phyloP scores from a whole-genome alignment of 2,329 filamentous ascomycete species.

The Pseudocercospora eumusae region DNA sequence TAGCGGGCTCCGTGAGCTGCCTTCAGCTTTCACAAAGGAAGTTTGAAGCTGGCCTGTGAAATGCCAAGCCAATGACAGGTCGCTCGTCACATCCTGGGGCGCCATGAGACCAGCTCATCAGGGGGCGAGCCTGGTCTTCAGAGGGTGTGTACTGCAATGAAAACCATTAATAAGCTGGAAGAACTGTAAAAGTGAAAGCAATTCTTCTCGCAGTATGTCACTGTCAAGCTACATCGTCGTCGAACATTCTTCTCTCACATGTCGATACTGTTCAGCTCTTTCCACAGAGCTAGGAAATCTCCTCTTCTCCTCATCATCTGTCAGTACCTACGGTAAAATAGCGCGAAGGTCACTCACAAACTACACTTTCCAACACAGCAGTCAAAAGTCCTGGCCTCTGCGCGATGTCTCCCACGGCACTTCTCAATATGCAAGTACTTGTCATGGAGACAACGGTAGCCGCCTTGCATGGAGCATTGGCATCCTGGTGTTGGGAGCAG shows the following conservation, averaged over 20 bases:
- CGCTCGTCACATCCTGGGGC: neutral
- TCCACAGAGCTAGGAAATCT: too few species aligned
- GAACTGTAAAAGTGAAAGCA: neutral
- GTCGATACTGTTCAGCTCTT: too few species aligned
- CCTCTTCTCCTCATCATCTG: neutral
- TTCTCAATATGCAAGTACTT: conserved; percentile 6
- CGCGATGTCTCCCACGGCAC: conserved; percentile 8
- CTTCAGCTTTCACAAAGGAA: neutral
- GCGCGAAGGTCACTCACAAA: neutral
- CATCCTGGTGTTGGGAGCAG: conserved; percentile 7
- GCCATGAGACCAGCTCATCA: neutral
- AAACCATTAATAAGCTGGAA: too few species aligned
- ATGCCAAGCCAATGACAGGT: neutral
- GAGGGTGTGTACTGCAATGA: too few species aligned
- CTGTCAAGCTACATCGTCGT: neutral
- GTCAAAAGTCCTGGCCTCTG: conserved; percentile 4
- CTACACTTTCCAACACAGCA: conserved; percentile 10
- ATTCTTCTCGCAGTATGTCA: neutral
- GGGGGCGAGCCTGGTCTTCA: too few species aligned
- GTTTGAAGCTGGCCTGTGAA: neutral
- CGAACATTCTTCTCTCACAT: too few species aligned
- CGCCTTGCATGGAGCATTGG: neutral
- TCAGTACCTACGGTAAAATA: neutral
- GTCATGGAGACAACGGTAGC: conserved; percentile 3
- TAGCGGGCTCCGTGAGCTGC: neutral